A percentile compares a stretch with the other conserved stretches of the same genome.
Evolutionary conservation across 805 yeast species (phyloP).

Genomic region (Yamadazyma sp.): DNA sequence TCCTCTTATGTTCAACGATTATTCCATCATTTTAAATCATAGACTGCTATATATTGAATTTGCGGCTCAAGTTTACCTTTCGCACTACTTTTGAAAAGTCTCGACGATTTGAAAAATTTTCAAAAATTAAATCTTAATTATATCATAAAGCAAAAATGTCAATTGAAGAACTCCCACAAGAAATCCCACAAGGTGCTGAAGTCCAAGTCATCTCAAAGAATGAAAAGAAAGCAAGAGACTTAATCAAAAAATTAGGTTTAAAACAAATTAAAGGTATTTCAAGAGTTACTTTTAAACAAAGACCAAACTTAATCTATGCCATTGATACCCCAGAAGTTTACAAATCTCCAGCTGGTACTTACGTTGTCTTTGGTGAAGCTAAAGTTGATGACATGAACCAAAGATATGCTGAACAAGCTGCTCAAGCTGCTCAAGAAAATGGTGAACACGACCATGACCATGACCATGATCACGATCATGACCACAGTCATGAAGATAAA

Average conservation of each 20-base stretch:
- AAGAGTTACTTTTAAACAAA: conserved; percentile 93
- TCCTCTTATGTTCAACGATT: no score
- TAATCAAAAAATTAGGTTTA: conserved; percentile 82
- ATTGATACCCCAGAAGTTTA: conserved; percentile 93
- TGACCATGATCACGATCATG: conserved; percentile 13
- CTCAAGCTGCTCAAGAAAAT: conserved; percentile 37
- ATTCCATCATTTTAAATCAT: no score
- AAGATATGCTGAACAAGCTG: conserved; percentile 67
- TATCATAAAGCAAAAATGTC: conserved; percentile 28
- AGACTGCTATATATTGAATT: no score
- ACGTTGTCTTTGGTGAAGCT: conserved; percentile 97
- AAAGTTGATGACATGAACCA: conserved; percentile 91
- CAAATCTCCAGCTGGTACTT: conserved; percentile 91
- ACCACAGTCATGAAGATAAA: conserved; percentile 40
- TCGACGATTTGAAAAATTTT: conserved; percentile 11
- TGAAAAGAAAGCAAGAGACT: conserved; percentile 94
- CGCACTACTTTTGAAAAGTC: no score
- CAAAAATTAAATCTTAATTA: conserved; percentile 4
- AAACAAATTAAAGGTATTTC: conserved; percentile 88
- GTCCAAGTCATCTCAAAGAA: conserved; percentile 80
- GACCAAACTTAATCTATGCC: conserved; percentile 87
- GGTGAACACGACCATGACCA: conserved; percentile 19
- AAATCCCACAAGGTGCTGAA: conserved; percentile 74
- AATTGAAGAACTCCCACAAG: conserved; percentile 61
- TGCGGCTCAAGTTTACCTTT: no score